phyloP scores from a whole-genome alignment of 768 basidiomycete species.

The Pleurotus citrinopileatus region DNA sequence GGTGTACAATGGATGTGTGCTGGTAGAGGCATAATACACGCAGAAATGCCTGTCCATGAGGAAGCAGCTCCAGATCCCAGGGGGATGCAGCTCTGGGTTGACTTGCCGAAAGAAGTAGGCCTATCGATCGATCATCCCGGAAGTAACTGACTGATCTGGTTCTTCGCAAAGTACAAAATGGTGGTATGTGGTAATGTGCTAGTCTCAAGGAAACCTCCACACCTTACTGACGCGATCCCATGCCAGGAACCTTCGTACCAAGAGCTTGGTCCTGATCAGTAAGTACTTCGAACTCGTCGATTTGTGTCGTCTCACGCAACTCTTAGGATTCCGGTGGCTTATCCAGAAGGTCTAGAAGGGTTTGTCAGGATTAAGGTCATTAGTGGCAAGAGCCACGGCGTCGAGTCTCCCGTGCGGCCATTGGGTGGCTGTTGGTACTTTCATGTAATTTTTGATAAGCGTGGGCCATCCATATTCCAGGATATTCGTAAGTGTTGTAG shows the following conservation, averaged over 20 bases:
- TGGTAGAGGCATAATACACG: slow-evolving; percentile 75
- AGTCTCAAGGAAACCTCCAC: too few species aligned
- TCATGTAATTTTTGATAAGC: slow-evolving; percentile 66
- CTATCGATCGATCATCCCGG: slow-evolving; percentile 16
- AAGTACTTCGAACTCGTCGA: too few species aligned
- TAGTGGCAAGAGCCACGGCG: slow-evolving; percentile 84
- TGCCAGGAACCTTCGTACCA: slow-evolving; percentile 76
- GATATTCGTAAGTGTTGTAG: slow-evolving; percentile 61
- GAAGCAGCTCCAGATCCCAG: slow-evolving; percentile 66
- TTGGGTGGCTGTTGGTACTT: slow-evolving; percentile 95
- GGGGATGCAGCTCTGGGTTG: slow-evolving; percentile 88
- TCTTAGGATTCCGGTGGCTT: slow-evolving; percentile 66
- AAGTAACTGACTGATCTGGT: slow-evolving; percentile 16
- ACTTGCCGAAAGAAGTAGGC: slow-evolving; percentile 66
- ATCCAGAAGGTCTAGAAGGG: slow-evolving; percentile 67
- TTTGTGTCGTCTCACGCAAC: too few species aligned
- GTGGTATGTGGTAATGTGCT: slow-evolving; percentile 33
- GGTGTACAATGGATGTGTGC: slow-evolving; percentile 97
- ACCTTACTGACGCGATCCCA: neutral
- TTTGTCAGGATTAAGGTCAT: slow-evolving; percentile 77
- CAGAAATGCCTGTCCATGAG: slow-evolving; percentile 84
- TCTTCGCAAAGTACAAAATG: slow-evolving; percentile 89
- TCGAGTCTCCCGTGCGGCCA: slow-evolving; percentile 84
- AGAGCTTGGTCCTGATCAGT: slow-evolving; percentile 69
- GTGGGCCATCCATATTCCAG: slow-evolving; percentile 67